A percentile compares a stretch with the other conserved stretches of the same genome.
Evolutionary conservation across 306 rosid genomes (phyloP).

Genomic region (Fagus crenata): DNA sequence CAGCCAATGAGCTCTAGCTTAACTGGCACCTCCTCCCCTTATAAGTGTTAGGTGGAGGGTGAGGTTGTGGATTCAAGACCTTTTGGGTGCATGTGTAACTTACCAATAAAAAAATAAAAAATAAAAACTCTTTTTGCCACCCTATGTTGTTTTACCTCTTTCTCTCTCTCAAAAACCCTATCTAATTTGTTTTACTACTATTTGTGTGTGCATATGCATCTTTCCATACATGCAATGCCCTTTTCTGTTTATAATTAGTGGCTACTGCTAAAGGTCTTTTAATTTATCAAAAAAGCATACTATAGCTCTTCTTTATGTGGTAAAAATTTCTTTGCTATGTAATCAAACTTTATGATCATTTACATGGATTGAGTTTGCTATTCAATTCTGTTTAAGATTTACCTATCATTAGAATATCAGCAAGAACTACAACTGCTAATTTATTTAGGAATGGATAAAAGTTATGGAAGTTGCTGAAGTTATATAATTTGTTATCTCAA

Average conservation of each 20-base stretch:
- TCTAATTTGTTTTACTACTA: slow-evolving; percentile 12
- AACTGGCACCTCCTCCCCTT: no score
- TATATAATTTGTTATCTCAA: not conserved
- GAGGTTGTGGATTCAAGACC: no score
- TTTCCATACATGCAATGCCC: not conserved
- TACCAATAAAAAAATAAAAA: no score
- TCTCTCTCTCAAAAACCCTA: not conserved
- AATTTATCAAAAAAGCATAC: not conserved
- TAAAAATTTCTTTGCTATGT: not conserved
- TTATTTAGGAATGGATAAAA: not conserved
- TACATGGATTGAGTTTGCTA: not conserved
- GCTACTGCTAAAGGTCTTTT: not conserved
- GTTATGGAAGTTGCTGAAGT: not conserved
- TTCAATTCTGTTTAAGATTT: not conserved
- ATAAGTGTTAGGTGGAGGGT: no score
- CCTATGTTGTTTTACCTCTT: not conserved
- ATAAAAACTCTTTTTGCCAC: no score
- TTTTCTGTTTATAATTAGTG: not conserved
- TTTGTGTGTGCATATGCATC: not conserved
- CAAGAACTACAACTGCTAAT: not conserved
- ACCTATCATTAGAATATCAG: not conserved
- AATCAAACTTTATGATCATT: not conserved
- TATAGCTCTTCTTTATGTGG: not conserved
- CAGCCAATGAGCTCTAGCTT: no score
- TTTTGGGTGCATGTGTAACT: no score